These are phyloP conservation scores for Penicillium nucicola DNA, from an alignment of 495 filamentous ascomycete species.

Conservation along the genomic window DNA sequence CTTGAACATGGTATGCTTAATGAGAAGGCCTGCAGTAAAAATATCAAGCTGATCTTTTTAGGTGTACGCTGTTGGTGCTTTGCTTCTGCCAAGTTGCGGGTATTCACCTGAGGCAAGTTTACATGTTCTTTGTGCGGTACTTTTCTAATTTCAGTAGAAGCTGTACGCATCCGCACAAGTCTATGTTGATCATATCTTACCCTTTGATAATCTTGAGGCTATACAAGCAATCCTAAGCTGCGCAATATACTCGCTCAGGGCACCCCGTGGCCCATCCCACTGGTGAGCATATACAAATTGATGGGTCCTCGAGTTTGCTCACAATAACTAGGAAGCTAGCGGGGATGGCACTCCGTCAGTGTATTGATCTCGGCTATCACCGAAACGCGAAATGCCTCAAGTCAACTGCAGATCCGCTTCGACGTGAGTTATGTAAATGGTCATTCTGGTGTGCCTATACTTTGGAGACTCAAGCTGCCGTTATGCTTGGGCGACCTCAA, in stretches of 20 bases:
- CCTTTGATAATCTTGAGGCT: conserved; percentile 9
- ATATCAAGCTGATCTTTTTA: background rate
- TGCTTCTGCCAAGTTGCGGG: conserved; percentile 3
- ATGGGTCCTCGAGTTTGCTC: background rate
- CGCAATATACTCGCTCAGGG: conserved; percentile 14
- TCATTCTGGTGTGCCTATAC: conserved; percentile 15
- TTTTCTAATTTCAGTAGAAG: no score
- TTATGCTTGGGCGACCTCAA: conserved; percentile 12
- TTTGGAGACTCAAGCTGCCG: conserved; percentile 6
- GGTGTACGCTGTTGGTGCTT: conserved; percentile 15
- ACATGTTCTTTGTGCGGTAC: no score
- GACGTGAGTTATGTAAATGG: conserved; percentile 7
- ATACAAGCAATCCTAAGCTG: conserved; percentile 20
- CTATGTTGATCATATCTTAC: conserved; percentile 7
- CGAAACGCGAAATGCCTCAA: conserved; percentile 3
- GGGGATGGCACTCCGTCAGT: conserved; percentile 15
- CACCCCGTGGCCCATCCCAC: conserved; percentile 3
- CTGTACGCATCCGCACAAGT: conserved; percentile 1
- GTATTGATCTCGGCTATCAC: conserved; percentile 18
- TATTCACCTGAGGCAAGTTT: background rate
- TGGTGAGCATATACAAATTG: conserved; percentile 5
- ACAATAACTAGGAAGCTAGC: conserved; percentile 11
- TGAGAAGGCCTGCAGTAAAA: background rate
- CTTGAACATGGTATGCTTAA: conserved; percentile 13
- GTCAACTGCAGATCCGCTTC: background rate